phyloP scores from a whole-genome alignment of 2,329 filamentous ascomycete genomes.

The Elsinoe perseae region DNA sequence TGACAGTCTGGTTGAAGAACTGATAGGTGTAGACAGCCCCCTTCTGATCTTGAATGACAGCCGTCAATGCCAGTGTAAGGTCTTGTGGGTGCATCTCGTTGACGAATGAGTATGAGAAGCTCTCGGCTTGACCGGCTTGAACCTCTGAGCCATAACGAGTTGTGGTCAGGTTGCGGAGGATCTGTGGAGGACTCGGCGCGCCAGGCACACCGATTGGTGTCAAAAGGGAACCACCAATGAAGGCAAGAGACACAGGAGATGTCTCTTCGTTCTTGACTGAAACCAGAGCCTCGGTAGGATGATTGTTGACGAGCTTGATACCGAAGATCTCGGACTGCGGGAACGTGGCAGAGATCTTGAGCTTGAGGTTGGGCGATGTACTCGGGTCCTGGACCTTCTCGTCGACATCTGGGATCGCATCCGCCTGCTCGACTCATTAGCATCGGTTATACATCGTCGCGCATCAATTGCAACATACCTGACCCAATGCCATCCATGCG shows the following conservation, averaged over 20 bases:
- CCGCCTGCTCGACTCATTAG: constrained; percentile 6
- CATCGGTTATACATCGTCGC: neutral
- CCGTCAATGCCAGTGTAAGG: constrained; percentile 66
- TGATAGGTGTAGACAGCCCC: constrained; percentile 67
- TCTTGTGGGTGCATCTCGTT: constrained; percentile 93
- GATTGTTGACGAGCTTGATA: constrained; percentile 90
- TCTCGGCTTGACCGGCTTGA: constrained; percentile 66
- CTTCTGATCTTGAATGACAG: constrained; percentile 61
- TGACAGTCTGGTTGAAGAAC: constrained; percentile 74
- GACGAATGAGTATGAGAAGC: constrained; percentile 72
- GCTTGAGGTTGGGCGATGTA: constrained; percentile 48
- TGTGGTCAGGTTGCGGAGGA: constrained; percentile 78
- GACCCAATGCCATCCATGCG: constrained; percentile 14
- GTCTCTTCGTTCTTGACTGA: constrained; percentile 79
- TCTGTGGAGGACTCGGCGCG: constrained; percentile 43
- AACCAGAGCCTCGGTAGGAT: constrained; percentile 72
- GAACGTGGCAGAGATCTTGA: constrained; percentile 52
- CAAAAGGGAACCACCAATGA: constrained; percentile 68
- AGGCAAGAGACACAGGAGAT: constrained; percentile 62
- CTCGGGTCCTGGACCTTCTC: constrained; percentile 48
- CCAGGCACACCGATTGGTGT: constrained; percentile 47
- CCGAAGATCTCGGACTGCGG: constrained; percentile 74
- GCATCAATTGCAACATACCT: constrained; percentile 12
- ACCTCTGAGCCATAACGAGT: constrained; percentile 66
- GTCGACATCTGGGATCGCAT: constrained; percentile 32